Percentiles rank a stretch among this genome's conserved stretches.
Evolutionary conservation across 139 green algal species (phyloP).

Genomic region (Tetraselmis chui): DNA sequence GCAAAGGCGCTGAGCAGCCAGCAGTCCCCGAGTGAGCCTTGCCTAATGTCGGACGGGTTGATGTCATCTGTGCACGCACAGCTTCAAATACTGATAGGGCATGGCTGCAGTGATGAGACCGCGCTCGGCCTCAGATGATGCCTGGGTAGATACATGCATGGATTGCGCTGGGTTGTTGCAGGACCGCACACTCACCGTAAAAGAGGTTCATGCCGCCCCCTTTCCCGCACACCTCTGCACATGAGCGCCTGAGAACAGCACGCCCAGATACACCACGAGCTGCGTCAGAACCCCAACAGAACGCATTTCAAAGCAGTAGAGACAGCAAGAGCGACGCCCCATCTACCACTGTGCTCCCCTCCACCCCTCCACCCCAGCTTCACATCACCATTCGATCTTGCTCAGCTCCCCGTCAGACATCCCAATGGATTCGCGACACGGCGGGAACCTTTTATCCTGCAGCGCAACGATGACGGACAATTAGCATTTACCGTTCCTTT

Average conservation of each 20-base stretch:
- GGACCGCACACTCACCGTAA: neutral
- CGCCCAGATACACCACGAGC: neutral
- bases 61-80: conserved; percentile 10
- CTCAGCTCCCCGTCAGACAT: too few relatives aligned
- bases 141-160: too few relatives aligned
- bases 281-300: neutral
- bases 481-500: neutral
- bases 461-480: neutral
- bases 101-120: neutral
- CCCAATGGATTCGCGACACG: too few relatives aligned
- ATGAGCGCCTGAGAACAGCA: neutral
- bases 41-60: conserved; percentile 28
- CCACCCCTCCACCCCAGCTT: too few relatives aligned
- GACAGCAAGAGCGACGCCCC: neutral
- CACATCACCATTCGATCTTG: neutral
- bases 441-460: too few relatives aligned
- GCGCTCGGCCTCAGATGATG: too few relatives aligned
- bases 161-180: too few relatives aligned
- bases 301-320: too few relatives aligned
- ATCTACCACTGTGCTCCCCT: too few relatives aligned
- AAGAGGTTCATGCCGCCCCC: neutral
- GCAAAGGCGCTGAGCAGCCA: conserved; percentile 32
- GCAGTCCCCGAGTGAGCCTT: conserved; percentile 23
- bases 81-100: neutral
- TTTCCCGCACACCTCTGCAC: neutral